phyloP scores from a whole-genome alignment of 2,329 filamentous ascomycete genomes.

The Colletotrichum trifolii region DNA sequence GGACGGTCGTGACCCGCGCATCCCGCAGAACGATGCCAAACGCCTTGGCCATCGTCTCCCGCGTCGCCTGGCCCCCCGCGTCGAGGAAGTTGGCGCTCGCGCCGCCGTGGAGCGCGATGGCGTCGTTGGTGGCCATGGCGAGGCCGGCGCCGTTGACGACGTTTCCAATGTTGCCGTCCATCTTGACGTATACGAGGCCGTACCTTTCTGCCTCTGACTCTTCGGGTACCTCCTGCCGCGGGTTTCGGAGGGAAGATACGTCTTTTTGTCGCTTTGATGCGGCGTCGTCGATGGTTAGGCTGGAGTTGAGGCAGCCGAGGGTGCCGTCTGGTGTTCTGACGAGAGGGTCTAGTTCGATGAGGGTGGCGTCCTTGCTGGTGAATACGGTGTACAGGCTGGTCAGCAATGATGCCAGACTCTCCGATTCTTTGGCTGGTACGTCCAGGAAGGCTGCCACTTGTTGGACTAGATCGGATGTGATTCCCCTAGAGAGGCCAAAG shows the following conservation, averaged over 20 bases:
- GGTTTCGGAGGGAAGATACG: constrained; percentile 51
- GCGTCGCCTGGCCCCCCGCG: constrained; percentile 88
- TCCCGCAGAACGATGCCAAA: constrained; percentile 82
- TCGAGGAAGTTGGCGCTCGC: constrained; percentile 86
- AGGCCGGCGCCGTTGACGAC: constrained; percentile 90
- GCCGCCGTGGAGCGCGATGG: constrained; percentile 75
- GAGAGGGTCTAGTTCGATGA: constrained; percentile 55
- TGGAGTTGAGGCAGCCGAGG: constrained; percentile 50
- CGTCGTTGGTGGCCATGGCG: constrained; percentile 91
- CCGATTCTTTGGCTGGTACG: constrained; percentile 9
- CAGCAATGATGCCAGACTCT: constrained; percentile 30
- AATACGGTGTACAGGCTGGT: constrained; percentile 51
- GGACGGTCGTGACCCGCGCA: constrained; percentile 73
- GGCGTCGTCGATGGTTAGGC: constrained; percentile 61
- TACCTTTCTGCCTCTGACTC: constrained; percentile 60
- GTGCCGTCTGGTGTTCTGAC: constrained; percentile 41
- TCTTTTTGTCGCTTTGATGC: constrained; percentile 54
- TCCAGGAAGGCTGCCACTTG: constrained; percentile 19
- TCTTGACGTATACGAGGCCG: constrained; percentile 83
- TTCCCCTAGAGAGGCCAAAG: constrained; percentile 43
- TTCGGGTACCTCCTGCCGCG: constrained; percentile 45
- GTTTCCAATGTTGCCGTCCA: constrained; percentile 75
- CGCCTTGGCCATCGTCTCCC: constrained; percentile 80
- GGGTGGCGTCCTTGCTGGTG: constrained; percentile 56
- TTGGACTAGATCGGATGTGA: constrained; percentile 40